Percentiles rank a stretch among this genome's conserved stretches.
Conservation (phyloP, 2,329 filamentous ascomycete genomes). For the Phialemoniopsis sp. region DNA sequence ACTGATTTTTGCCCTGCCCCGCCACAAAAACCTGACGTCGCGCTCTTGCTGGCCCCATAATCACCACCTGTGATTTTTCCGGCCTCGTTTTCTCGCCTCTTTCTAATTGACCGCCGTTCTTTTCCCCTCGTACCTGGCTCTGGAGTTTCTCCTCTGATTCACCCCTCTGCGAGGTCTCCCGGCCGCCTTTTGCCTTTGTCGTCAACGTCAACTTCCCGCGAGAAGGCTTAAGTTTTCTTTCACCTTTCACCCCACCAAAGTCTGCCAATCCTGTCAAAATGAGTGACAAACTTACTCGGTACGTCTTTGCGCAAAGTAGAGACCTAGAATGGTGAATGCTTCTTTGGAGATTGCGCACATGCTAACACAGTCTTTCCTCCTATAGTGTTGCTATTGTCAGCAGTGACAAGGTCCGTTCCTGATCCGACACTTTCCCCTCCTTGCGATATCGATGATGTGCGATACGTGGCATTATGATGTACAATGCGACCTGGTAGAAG, state of each 20-base stretch:
- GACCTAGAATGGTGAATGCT: background rate
- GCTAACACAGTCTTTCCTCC: background rate
- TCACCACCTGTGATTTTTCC: conserved; percentile 1
- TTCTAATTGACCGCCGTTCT: background rate
- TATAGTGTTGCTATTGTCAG: conserved; percentile 96
- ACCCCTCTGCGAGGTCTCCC: too few species aligned
- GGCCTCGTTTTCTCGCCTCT: background rate
- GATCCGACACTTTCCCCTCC: too few species aligned
- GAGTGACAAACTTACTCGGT: conserved; percentile 95
- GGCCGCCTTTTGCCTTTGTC: too few species aligned
- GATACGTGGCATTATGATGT: too few species aligned
- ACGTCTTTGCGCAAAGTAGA: conserved; percentile 37
- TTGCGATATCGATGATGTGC: too few species aligned
- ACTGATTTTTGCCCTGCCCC: conserved; percentile 5
- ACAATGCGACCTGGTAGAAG: too few species aligned
- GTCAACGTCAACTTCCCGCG: too few species aligned
- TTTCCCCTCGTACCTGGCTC: too few species aligned
- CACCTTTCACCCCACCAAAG: too few species aligned
- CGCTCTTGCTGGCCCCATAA: background rate
- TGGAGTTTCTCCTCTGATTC: too few species aligned
- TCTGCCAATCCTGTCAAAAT: conserved; percentile 44
- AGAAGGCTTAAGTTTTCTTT: too few species aligned
- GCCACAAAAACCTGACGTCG: conserved; percentile 6
- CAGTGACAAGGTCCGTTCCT: conserved; percentile 78
- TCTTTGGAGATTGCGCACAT: background rate